Evolutionary conservation across 495 filamentous ascomycete species (phyloP).

Genomic region (Penicillium riverlandense): DNA sequence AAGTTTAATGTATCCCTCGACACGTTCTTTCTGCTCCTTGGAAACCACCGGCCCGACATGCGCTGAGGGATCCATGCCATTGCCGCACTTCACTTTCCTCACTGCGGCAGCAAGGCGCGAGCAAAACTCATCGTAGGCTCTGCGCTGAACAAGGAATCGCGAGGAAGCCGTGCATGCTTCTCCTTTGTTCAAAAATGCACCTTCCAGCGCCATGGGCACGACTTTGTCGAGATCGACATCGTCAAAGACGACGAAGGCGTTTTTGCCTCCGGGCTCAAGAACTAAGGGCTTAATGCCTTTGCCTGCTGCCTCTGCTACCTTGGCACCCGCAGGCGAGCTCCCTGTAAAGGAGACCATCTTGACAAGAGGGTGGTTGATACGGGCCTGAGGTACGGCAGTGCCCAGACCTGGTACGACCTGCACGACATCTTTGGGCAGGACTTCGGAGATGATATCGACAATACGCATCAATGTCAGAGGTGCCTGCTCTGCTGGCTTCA

Average conservation of each 20-base stretch:
- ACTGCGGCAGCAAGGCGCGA: slow-evolving; percentile 10
- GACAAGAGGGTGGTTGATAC: slow-evolving; percentile 8
- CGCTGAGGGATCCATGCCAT: slow-evolving; percentile 44
- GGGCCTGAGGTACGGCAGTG: slow-evolving; percentile 1
- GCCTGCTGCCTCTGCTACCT: slow-evolving; percentile 1
- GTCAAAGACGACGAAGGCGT: slow-evolving; percentile 51
- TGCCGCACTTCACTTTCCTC: slow-evolving; percentile 41
- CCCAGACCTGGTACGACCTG: slow-evolving; percentile 5
- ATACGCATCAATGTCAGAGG: slow-evolving; percentile 31
- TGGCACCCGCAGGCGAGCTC: not conserved
- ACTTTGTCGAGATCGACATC: slow-evolving; percentile 43
- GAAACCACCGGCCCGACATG: slow-evolving; percentile 56
- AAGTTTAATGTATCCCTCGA: slow-evolving; percentile 42
- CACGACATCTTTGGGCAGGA: slow-evolving; percentile 6
- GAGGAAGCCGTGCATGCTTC: slow-evolving; percentile 62
- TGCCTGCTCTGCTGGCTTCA: slow-evolving; percentile 47
- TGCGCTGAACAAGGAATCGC: slow-evolving; percentile 50
- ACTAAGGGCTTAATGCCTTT: not conserved
- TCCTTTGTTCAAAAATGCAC: slow-evolving; percentile 59
- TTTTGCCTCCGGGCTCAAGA: slow-evolving; percentile 20
- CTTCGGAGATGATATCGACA: not conserved
- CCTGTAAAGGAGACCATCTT: slow-evolving; percentile 11
- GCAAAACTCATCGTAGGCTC: slow-evolving; percentile 19
- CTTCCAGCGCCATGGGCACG: slow-evolving; percentile 55
- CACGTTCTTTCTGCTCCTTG: slow-evolving; percentile 47